phyloP scores from a whole-genome alignment of 495 filamentous ascomycete genomes.

The Xylaria nigripes region DNA sequence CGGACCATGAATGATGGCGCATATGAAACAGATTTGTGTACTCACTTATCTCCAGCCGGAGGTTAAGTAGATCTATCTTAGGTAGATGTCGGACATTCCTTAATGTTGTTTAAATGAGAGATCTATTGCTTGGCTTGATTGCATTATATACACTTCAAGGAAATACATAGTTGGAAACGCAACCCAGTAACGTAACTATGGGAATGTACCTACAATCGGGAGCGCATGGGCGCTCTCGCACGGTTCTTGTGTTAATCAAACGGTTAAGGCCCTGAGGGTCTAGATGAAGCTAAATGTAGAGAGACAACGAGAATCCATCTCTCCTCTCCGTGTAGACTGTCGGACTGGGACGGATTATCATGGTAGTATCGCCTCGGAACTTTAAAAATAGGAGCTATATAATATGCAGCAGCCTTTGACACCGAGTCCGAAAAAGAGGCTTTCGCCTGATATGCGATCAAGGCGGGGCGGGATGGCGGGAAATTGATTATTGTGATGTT shows the following conservation, averaged over 20 bases:
- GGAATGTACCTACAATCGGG: background rate
- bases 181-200: too few relatives aligned
- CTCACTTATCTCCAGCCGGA: too few relatives aligned
- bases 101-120: background rate
- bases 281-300: background rate
- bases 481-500: too few relatives aligned
- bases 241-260: conserved; percentile 13
- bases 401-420: background rate
- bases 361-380: background rate
- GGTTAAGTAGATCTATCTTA: too few relatives aligned
- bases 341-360: background rate
- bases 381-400: background rate
- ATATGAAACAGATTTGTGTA: too few relatives aligned
- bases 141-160: too few relatives aligned
- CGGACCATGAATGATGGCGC: background rate
- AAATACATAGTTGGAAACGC: background rate
- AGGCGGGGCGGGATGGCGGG: too few relatives aligned
- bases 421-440: conserved; percentile 1
- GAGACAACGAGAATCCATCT: background rate
- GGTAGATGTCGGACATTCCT: background rate
- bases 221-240: conserved; percentile 4
- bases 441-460: too few relatives aligned
- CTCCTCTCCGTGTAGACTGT: background rate
- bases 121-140: background rate
- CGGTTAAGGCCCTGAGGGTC: background rate